phyloP scores from a whole-genome alignment of 2,329 filamentous ascomycete genomes.

The Aspergillus costaricaensis region DNA sequence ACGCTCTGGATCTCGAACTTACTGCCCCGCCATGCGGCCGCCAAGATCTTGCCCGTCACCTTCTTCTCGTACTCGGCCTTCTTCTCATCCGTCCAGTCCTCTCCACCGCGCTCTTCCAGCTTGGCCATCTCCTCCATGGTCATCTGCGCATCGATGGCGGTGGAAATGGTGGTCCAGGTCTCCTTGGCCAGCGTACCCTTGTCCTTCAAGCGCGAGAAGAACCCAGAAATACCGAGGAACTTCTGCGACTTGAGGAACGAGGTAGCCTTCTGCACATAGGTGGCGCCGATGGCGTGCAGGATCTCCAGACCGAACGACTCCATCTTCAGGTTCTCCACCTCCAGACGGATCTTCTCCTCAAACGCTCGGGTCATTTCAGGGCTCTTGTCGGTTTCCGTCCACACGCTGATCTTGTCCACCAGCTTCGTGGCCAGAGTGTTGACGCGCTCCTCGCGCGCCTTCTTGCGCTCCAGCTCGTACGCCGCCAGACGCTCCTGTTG shows the following conservation, averaged over 20 bases:
- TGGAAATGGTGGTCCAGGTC: constrained; percentile 96
- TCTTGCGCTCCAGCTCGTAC: constrained; percentile 81
- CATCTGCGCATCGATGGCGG: constrained; percentile 94
- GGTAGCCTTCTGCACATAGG: constrained; percentile 84
- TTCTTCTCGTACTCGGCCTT: constrained; percentile 92
- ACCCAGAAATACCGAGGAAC: constrained; percentile 92
- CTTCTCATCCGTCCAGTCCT: constrained; percentile 98
- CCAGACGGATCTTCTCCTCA: constrained; percentile 88
- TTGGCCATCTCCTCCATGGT: constrained; percentile 99
- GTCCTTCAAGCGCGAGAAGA: constrained; percentile 91
- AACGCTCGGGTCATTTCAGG: constrained; percentile 83
- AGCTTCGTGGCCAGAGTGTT: constrained; percentile 82
- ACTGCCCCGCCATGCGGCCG: constrained; percentile 91
- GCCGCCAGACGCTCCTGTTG: constrained; percentile 89
- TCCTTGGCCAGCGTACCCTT: constrained; percentile 97
- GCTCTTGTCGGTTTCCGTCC: constrained; percentile 95
- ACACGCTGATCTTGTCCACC: constrained; percentile 84
- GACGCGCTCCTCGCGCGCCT: constrained; percentile 85
- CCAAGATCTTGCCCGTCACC: constrained; percentile 96
- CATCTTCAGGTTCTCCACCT: constrained; percentile 99
- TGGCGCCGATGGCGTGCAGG: constrained; percentile 88
- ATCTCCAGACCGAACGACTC: constrained; percentile 97
- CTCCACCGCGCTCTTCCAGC: constrained; percentile 88
- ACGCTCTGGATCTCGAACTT: constrained; percentile 99
- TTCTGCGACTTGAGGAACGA: constrained; percentile 92